A percentile compares a stretch with the other conserved stretches of the same genome.
Conservation (phyloP, 805 yeast species). For the Komagataella populi region DNA sequence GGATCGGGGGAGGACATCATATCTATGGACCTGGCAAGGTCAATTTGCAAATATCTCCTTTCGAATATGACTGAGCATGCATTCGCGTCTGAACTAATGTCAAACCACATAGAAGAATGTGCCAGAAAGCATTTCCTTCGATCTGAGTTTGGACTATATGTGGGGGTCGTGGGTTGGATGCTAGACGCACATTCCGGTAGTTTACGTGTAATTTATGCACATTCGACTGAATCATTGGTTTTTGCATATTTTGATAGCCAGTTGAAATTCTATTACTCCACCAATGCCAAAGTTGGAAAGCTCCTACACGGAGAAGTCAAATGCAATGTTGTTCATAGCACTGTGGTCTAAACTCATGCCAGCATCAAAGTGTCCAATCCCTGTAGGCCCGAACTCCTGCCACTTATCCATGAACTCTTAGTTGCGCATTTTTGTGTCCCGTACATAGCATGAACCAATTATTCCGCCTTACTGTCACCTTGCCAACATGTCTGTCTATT, state of each 20-base stretch:
- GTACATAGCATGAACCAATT: not conserved
- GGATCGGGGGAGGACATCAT: conserved; percentile 48
- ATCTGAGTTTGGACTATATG: conserved; percentile 12
- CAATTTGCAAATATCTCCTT: conserved; percentile 10
- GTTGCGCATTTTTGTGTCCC: not conserved
- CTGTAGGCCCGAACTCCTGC: too few species aligned
- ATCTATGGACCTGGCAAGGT: conserved; percentile 24
- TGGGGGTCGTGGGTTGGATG: conserved; percentile 18
- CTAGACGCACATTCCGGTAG: conserved; percentile 4
- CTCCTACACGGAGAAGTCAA: not conserved
- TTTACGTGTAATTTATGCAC: conserved; percentile 18
- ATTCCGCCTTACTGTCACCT: not conserved
- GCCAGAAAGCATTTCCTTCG: conserved; percentile 3
- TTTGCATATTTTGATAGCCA: conserved; percentile 12
- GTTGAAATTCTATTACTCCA: not conserved
- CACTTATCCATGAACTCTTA: too few species aligned
- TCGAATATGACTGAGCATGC: conserved; percentile 7
- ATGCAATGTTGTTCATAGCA: not conserved
- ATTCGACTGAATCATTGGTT: conserved; percentile 23
- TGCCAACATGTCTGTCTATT: not conserved
- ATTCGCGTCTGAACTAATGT: conserved; percentile 10
- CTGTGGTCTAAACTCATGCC: not conserved
- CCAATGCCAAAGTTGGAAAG: not conserved
- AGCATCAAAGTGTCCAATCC: not conserved
- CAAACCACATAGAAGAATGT: conserved; percentile 3